phyloP scores from a whole-genome alignment of 768 basidiomycete species.

The Leccinum broughii region DNA sequence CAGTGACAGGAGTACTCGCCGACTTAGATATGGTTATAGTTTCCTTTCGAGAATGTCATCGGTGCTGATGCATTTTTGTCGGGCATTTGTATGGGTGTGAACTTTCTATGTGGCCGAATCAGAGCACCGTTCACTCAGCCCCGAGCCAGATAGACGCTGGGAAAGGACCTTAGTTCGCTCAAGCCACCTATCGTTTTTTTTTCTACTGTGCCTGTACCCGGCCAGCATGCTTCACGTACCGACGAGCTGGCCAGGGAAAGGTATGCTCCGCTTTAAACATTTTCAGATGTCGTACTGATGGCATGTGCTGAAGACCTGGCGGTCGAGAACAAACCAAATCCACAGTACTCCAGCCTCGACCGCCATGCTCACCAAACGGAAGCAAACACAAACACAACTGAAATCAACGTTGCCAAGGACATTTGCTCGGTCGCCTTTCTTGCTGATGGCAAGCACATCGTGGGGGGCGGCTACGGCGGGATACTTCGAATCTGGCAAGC shows the following conservation, averaged over 20 bases:
- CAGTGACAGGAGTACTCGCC: too few relatives aligned
- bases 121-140: too few relatives aligned
- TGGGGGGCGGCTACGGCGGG: constrained; percentile 12
- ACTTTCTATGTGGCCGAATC: too few relatives aligned
- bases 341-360: neutral
- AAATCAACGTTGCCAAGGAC: constrained; percentile 8
- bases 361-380: neutral
- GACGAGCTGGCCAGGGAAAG: neutral
- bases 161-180: neutral
- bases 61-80: too few relatives aligned
- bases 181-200: neutral
- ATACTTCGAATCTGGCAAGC: constrained; percentile 7
- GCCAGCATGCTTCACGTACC: neutral
- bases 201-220: neutral
- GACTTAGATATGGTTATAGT: too few relatives aligned
- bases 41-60: too few relatives aligned
- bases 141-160: neutral
- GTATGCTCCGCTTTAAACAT: neutral
- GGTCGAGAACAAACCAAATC: neutral
- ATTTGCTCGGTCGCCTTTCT: constrained; percentile 14
- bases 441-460: constrained; percentile 5
- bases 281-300: neutral
- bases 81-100: neutral
- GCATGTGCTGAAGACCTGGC: neutral
- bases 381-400: neutral